Conservation (phyloP, 2,329 filamentous ascomycete genomes). For the Dactylonectria estremocensis region DNA sequence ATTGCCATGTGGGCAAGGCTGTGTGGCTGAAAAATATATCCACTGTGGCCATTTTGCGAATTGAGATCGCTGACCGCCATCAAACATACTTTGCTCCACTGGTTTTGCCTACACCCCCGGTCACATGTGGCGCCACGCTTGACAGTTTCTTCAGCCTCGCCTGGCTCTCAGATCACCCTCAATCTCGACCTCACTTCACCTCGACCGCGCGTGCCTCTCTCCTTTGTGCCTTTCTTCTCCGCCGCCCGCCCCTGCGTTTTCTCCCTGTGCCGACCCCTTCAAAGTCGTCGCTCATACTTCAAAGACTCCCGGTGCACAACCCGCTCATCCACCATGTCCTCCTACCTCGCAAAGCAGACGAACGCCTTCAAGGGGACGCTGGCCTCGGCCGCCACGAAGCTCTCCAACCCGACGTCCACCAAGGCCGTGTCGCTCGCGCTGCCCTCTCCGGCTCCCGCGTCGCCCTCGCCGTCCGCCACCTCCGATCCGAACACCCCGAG, state of each 20-base stretch:
- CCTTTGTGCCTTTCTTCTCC: slow-evolving; percentile 34
- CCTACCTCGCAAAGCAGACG: slow-evolving; percentile 76
- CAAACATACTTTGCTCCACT: background rate
- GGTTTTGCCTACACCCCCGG: background rate
- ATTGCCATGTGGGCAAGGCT: slow-evolving; percentile 16
- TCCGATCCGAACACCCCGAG: slow-evolving; percentile 75
- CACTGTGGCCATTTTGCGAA: background rate
- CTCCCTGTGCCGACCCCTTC: slow-evolving; percentile 7
- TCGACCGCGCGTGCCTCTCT: slow-evolving; percentile 18
- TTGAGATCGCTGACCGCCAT: background rate
- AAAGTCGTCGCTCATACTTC: slow-evolving; percentile 15
- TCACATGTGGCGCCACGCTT: slow-evolving; percentile 37
- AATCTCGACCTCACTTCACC: slow-evolving; percentile 34
- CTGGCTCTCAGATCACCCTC: slow-evolving; percentile 44
- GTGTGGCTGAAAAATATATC: slow-evolving; percentile 5
- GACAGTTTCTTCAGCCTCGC: slow-evolving; percentile 40
- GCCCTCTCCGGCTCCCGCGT: slow-evolving; percentile 68
- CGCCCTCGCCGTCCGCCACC: slow-evolving; percentile 72
- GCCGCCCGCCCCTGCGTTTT: background rate
- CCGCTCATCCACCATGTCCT: slow-evolving; percentile 65
- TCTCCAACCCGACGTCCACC: slow-evolving; percentile 63
- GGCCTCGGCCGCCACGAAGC: slow-evolving; percentile 74
- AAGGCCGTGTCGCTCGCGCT: slow-evolving; percentile 53
- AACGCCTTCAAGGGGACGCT: slow-evolving; percentile 74
- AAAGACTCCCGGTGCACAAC: slow-evolving; percentile 33